A percentile compares a stretch with the other conserved stretches of the same genome.
These are phyloP conservation scores for Penicillium sp. DNA, from an alignment of 2,329 filamentous ascomycete genomes.

Conservation along the genomic window DNA sequence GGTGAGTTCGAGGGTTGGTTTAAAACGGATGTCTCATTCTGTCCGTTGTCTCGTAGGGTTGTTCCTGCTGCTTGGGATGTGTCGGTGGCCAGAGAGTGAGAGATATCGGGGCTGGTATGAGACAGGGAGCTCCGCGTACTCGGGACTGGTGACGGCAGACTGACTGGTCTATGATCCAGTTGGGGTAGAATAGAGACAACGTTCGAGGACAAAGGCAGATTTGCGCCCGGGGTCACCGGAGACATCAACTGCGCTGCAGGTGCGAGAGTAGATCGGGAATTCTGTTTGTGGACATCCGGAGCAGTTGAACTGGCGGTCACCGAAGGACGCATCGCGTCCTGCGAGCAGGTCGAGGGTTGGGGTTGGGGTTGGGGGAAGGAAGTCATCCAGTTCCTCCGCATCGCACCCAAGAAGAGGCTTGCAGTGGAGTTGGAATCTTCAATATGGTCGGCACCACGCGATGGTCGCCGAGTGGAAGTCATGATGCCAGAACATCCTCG, in stretches of 20 bases:
- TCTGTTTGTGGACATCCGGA: neutral
- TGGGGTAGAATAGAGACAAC: neutral
- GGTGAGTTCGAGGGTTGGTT: neutral
- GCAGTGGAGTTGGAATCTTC: slow-evolving; percentile 45
- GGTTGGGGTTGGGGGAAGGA: neutral
- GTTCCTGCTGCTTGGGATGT: neutral
- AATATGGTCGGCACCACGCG: slow-evolving; percentile 22
- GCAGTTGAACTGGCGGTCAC: neutral
- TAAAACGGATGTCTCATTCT: neutral
- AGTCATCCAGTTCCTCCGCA: slow-evolving; percentile 46
- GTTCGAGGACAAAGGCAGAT: slow-evolving; percentile 6
- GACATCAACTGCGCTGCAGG: slow-evolving; percentile 19
- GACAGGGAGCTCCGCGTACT: slow-evolving; percentile 27
- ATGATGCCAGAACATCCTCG: slow-evolving; percentile 5
- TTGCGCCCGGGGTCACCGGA: slow-evolving; percentile 24
- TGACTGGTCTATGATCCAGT: slow-evolving; percentile 12
- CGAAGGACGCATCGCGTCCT: neutral
- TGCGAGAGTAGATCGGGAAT: neutral
- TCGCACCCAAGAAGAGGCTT: slow-evolving; percentile 43
- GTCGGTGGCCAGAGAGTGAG: neutral
- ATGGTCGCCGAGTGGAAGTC: slow-evolving; percentile 14
- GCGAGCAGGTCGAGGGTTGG: neutral
- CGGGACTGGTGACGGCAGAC: slow-evolving; percentile 36
- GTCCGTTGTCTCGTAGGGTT: neutral
- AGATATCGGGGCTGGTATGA: slow-evolving; percentile 29